Conservation (phyloP, 2,329 filamentous ascomycete genomes). For the Epichloe scottii region DNA sequence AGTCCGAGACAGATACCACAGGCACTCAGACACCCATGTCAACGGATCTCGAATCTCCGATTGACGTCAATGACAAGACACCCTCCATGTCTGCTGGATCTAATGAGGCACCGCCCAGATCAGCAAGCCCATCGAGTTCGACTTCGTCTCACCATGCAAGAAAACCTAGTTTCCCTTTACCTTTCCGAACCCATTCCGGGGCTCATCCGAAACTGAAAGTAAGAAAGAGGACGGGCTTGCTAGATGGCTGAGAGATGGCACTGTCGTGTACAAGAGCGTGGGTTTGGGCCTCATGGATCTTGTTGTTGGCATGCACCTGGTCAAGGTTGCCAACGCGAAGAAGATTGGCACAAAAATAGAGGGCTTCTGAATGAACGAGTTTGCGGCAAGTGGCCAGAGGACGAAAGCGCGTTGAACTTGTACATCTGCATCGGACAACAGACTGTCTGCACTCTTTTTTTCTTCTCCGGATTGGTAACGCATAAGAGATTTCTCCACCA, state of each 20-base stretch:
- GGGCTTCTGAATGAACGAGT: conserved; percentile 7
- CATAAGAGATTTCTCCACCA: not conserved
- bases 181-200: conserved; percentile 18
- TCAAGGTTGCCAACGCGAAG: conserved; percentile 42
- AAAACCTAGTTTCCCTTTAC: conserved; percentile 21
- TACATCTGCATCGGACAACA: no score
- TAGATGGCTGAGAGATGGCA: conserved; percentile 46
- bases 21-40: conserved; percentile 15
- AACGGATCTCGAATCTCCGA: conserved; percentile 4
- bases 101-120: conserved; percentile 15
- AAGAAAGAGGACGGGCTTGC: conserved; percentile 37
- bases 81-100: conserved; percentile 31
- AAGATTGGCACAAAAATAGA: conserved; percentile 40
- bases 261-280: conserved; percentile 58
- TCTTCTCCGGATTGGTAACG: not conserved
- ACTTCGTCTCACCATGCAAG: conserved; percentile 15
- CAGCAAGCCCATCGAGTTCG: conserved; percentile 21
- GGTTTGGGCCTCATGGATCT: conserved; percentile 56
- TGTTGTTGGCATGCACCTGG: conserved; percentile 44
- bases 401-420: not conserved
- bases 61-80: conserved; percentile 21
- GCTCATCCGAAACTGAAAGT: conserved; percentile 24
- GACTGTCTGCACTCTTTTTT: no score
- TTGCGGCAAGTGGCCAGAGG: not conserved
- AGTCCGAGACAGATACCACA: conserved; percentile 23